Percentiles rank a stretch among this genome's conserved stretches.
Conservation (phyloP, 257 asterid genomes). For the Nicotiana noctiflora region DNA sequence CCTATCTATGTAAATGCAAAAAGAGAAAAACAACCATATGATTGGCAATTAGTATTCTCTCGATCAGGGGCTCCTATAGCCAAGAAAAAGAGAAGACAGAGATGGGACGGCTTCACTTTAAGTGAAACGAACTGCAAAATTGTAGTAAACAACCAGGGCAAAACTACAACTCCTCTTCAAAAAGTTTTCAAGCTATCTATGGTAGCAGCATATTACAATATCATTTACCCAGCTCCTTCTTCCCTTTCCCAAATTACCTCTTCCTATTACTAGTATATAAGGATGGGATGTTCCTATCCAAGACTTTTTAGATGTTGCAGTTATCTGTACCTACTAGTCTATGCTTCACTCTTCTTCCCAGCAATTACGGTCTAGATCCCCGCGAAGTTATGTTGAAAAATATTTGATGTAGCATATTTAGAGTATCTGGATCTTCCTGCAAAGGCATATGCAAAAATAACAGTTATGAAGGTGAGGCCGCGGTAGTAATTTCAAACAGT, state of each 20-base stretch:
- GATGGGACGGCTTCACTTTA: too few relatives aligned
- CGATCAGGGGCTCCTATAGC: too few relatives aligned
- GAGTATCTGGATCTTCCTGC: neutral
- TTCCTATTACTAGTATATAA: neutral
- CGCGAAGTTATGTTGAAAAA: neutral
- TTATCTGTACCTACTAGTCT: neutral
- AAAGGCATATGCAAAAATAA: neutral
- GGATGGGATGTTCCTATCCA: neutral
- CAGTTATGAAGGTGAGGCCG: neutral
- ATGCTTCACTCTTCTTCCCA: neutral
- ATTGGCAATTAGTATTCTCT: too few relatives aligned
- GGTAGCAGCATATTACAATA: neutral
- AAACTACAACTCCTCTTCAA: too few relatives aligned
- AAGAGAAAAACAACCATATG: too few relatives aligned
- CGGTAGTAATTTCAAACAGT: neutral
- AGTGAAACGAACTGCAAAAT: too few relatives aligned
- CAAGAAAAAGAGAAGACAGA: too few relatives aligned
- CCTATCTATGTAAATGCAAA: too few relatives aligned
- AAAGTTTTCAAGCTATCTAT: too few relatives aligned
- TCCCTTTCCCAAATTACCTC: too few relatives aligned
- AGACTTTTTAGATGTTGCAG: neutral
- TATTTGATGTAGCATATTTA: neutral
- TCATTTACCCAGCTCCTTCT: too few relatives aligned
- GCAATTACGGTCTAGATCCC: neutral
- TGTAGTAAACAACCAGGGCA: too few relatives aligned